phyloP scores from a whole-genome alignment of 768 basidiomycete species.

The Hortiboletus campestris region DNA sequence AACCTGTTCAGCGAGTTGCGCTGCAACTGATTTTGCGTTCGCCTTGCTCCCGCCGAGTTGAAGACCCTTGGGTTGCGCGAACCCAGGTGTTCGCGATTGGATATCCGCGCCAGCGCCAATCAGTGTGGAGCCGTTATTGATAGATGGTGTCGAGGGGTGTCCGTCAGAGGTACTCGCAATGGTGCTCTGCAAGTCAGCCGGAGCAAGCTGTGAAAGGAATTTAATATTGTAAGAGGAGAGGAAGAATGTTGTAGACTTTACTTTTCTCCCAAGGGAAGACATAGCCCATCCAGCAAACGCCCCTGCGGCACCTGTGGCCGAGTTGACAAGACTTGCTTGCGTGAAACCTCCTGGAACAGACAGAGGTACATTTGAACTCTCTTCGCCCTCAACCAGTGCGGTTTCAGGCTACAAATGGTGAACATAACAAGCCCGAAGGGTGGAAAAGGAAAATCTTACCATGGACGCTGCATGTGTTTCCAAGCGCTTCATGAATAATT shows the following conservation, averaged over 20 bases:
- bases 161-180: conserved; percentile 47
- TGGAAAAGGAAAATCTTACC: conserved; percentile 46
- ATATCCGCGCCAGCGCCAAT: neutral
- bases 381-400: conserved; percentile 39
- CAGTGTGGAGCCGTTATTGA: neutral
- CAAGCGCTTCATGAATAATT: conserved; percentile 80
- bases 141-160: conserved; percentile 42
- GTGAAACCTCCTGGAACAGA: conserved; percentile 32
- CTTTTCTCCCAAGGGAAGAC: conserved; percentile 83
- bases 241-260: conserved; percentile 23
- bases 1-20: conserved; percentile 58
- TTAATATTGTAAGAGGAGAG: neutral
- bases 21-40: conserved; percentile 42
- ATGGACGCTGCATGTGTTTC: conserved; percentile 77
- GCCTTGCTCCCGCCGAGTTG: conserved; percentile 64
- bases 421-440: neutral
- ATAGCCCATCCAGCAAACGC: conserved; percentile 96
- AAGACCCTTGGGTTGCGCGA: conserved; percentile 55
- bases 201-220: conserved; percentile 50
- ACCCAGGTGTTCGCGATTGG: neutral
- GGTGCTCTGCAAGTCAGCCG: conserved; percentile 68
- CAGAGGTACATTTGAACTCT: conserved; percentile 25
- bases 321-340: conserved; percentile 59
- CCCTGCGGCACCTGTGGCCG: conserved; percentile 88
- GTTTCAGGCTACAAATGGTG: conserved; percentile 52